Evolutionary conservation across 139 green algal species (phyloP).

Genomic region (Protoeuglena noctilucae): DNA sequence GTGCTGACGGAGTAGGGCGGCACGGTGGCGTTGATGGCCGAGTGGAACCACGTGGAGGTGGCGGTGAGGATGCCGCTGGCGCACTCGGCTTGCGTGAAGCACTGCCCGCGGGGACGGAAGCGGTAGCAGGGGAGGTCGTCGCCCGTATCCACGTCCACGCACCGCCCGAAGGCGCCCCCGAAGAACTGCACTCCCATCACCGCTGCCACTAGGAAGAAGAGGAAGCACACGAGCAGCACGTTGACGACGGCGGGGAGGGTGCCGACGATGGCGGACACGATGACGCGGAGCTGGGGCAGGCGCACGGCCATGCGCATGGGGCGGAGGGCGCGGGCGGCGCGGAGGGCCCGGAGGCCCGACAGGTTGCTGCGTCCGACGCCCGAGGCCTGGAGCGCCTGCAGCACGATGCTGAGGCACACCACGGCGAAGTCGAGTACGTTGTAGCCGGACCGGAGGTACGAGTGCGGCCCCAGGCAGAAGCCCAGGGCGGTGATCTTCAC

Average conservation of each 20-base stretch:
- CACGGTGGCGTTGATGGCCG: slow-evolving; percentile 4
- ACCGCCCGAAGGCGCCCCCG: slow-evolving; percentile 12
- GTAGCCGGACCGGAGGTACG: slow-evolving; percentile 42
- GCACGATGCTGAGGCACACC: slow-evolving; percentile 20
- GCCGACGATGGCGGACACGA: slow-evolving; percentile 38
- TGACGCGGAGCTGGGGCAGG: slow-evolving; percentile 33
- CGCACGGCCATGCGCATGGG: slow-evolving; percentile 34
- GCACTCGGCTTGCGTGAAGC: slow-evolving; percentile 17
- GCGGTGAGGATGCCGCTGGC: neutral
- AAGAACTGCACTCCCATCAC: slow-evolving; percentile 46
- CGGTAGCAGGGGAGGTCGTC: slow-evolving; percentile 4
- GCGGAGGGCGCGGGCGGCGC: slow-evolving; percentile 35
- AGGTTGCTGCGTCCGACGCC: slow-evolving; percentile 17
- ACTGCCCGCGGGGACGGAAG: slow-evolving; percentile 20
- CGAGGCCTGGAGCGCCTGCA: slow-evolving; percentile 31
- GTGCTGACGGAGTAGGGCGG: slow-evolving; percentile 2
- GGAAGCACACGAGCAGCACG: slow-evolving; percentile 39
- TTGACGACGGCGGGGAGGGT: slow-evolving; percentile 35
- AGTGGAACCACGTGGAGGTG: neutral
- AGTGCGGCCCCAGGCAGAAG: slow-evolving; percentile 19
- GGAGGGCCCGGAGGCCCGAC: slow-evolving; percentile 24
- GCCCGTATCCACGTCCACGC: slow-evolving; percentile 3
- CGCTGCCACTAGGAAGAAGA: slow-evolving; percentile 57
- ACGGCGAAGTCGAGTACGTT: slow-evolving; percentile 37
- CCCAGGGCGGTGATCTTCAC: slow-evolving; percentile 40